These are phyloP conservation scores for Groenewaldozyma auringiensis DNA, from an alignment of 1,139 yeast genomes.

Conservation along the genomic window DNA sequence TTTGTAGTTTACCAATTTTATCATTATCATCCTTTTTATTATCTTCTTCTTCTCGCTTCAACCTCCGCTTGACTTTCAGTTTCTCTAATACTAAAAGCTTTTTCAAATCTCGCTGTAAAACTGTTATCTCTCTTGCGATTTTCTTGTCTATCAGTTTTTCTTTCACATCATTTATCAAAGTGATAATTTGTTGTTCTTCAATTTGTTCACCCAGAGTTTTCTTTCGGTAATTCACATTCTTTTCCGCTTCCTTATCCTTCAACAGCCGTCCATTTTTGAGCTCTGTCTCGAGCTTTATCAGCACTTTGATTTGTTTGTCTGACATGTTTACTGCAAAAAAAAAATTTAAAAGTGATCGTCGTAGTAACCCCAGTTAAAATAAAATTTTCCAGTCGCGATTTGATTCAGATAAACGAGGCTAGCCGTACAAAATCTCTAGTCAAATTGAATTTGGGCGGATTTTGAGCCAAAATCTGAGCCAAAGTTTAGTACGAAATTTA, in stretches of 20 bases:
- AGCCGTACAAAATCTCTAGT: too few relatives aligned
- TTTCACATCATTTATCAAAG: slow-evolving; percentile 22
- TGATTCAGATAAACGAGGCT: too few relatives aligned
- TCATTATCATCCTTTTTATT: slow-evolving; percentile 12
- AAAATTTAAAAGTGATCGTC: too few relatives aligned
- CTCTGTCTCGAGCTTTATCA: slow-evolving; percentile 26
- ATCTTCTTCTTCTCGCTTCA: slow-evolving; percentile 17
- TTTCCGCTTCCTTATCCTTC: slow-evolving; percentile 16
- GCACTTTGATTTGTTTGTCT: neutral
- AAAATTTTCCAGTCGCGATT: too few relatives aligned
- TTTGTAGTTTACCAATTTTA: slow-evolving; percentile 14
- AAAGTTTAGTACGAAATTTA: too few relatives aligned
- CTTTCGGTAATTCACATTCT: slow-evolving; percentile 25
- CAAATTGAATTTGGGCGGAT: too few relatives aligned
- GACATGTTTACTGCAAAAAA: neutral
- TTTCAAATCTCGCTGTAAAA: slow-evolving; percentile 28
- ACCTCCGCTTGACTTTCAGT: slow-evolving; percentile 28
- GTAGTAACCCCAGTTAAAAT: too few relatives aligned
- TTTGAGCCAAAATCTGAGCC: too few relatives aligned
- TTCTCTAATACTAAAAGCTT: slow-evolving; percentile 27
- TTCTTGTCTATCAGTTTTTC: slow-evolving; percentile 29
- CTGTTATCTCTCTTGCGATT: slow-evolving; percentile 25
- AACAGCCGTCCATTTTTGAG: slow-evolving; percentile 10
- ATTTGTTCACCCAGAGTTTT: slow-evolving; percentile 23
- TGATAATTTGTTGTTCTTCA: slow-evolving; percentile 11